Conservation (phyloP, 179 eudicot species). For the Amaranthus tricolor region DNA sequence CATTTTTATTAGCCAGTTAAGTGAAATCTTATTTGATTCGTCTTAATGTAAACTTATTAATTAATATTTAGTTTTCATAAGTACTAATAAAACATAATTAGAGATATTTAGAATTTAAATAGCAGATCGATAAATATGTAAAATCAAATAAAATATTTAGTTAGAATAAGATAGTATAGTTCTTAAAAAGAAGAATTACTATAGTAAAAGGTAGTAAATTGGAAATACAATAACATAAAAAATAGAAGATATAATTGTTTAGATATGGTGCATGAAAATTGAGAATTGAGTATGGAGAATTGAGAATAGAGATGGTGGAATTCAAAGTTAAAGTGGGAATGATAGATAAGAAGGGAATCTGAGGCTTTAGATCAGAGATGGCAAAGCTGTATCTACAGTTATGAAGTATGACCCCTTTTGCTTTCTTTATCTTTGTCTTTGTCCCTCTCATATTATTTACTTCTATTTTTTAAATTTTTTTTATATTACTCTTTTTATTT, state of each 20-base stretch:
- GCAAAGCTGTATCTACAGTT: slow-evolving; percentile 19
- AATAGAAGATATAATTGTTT: neutral
- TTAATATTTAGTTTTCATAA: too few species aligned
- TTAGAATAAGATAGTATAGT: too few species aligned
- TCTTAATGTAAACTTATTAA: too few species aligned
- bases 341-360: slow-evolving; percentile 35
- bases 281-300: neutral
- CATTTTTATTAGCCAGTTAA: too few species aligned
- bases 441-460: slow-evolving; percentile 11
- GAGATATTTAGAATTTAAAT: too few species aligned
- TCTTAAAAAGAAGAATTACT: too few species aligned
- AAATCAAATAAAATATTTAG: too few species aligned
- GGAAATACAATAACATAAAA: neutral
- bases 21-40: too few species aligned
- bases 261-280: slow-evolving; percentile 3
- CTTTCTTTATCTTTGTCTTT: slow-evolving; percentile 9
- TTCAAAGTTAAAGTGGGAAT: slow-evolving; percentile 11
- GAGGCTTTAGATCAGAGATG: slow-evolving; percentile 22
- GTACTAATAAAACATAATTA: too few species aligned
- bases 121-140: too few species aligned
- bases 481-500: neutral
- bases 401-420: slow-evolving; percentile 3
- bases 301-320: slow-evolving; percentile 14
- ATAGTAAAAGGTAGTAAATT: too few species aligned
- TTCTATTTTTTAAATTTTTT: neutral